Evolutionary conservation across 352 stramenopile species (phyloP).

Genomic region (Phytopythium delawarense): DNA sequence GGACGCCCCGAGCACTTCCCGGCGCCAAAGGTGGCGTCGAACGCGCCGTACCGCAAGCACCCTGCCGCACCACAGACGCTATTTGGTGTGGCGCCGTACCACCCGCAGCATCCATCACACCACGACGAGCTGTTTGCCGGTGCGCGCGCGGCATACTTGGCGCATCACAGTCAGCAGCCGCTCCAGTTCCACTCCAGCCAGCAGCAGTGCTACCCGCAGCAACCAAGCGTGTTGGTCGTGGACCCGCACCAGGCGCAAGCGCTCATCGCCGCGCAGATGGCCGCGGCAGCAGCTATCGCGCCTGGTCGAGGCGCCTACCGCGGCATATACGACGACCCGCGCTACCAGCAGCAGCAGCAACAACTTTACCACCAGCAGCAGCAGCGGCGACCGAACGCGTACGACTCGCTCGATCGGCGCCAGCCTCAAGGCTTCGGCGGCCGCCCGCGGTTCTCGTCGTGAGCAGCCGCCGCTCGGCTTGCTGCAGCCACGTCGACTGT

Average conservation of each 20-base stretch:
- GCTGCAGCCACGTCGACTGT: neutral
- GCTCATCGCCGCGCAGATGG: constrained; percentile 9
- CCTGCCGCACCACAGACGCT: neutral
- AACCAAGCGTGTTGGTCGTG: constrained; percentile 15
- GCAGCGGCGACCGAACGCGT: constrained; percentile 12
- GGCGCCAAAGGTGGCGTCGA: constrained; percentile 39
- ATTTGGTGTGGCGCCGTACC: neutral
- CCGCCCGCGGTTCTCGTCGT: constrained; percentile 1
- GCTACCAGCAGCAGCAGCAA: constrained; percentile 11
- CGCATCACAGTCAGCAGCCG: constrained; percentile 10
- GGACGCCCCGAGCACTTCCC: constrained; percentile 70
- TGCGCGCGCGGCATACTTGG: neutral
- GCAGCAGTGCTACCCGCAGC: constrained; percentile 17
- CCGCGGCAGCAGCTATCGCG: constrained; percentile 4
- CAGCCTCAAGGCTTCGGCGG: neutral
- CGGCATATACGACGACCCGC: constrained; percentile 7
- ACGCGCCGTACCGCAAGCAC: constrained; percentile 33
- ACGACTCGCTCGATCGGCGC: constrained; percentile 3
- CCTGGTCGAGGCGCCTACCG: constrained; percentile 1
- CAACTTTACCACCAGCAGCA: constrained; percentile 18
- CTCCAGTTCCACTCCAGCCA: constrained; percentile 6
- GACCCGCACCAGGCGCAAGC: constrained; percentile 17
- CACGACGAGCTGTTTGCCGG: constrained; percentile 2
- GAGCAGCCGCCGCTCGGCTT: neutral
- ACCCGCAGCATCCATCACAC: neutral